phyloP scores from a whole-genome alignment of 2,329 filamentous ascomycete genomes.

The Rutstroemia sp. region DNA sequence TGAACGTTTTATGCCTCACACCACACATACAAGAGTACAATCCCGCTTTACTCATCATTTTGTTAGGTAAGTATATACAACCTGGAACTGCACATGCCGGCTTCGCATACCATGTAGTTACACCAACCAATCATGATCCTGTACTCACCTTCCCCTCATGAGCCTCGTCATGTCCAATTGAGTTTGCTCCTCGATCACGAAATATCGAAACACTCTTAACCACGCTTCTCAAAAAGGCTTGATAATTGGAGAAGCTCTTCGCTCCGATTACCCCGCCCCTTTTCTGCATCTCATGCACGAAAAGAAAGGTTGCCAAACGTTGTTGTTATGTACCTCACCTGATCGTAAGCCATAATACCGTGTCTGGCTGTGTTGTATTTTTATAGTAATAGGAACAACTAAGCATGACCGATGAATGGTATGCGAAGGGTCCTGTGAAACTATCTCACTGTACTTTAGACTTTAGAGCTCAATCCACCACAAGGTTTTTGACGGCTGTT shows the following conservation, averaged over 20 bases:
- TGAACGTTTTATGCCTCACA: too few species aligned
- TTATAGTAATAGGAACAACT: constrained; percentile 4
- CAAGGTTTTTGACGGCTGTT: neutral
- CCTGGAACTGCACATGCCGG: neutral
- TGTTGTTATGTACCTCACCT: constrained; percentile 2
- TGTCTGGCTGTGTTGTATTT: neutral
- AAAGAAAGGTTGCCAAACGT: neutral
- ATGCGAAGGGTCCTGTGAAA: neutral
- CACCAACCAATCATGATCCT: too few species aligned
- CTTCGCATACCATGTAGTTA: neutral
- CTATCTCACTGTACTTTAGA: neutral
- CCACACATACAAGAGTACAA: neutral
- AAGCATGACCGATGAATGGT: neutral
- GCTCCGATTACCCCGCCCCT: constrained; percentile 1
- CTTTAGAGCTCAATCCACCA: neutral
- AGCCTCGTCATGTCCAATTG: constrained; percentile 1
- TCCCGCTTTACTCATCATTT: neutral
- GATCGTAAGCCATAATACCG: neutral
- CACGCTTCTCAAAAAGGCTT: neutral
- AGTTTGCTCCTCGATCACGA: neutral
- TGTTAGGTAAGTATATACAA: neutral
- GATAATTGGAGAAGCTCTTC: neutral
- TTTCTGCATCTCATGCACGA: neutral
- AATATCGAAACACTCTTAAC: neutral
- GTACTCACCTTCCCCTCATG: neutral